Evolutionary conservation across 306 rosid genomes (phyloP).

Genomic region (Citrullus colocynthis): DNA sequence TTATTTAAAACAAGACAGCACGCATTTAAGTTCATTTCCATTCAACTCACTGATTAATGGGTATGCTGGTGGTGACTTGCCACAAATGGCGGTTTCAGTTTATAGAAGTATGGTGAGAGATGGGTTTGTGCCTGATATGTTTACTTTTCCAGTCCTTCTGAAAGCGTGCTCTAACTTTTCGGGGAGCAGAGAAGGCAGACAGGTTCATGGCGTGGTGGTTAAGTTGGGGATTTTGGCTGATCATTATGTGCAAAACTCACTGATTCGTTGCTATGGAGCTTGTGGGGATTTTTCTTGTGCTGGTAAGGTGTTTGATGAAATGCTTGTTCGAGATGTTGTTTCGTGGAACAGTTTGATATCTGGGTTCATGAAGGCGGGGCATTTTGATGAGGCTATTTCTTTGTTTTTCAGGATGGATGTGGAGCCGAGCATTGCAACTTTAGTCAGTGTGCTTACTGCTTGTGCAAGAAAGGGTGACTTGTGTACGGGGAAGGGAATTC

Average conservation of each 20-base stretch:
- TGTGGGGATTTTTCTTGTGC: slow-evolving; percentile 46
- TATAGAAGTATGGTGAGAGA: slow-evolving; percentile 35
- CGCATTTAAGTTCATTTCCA: slow-evolving; percentile 52
- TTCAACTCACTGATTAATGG: slow-evolving; percentile 41
- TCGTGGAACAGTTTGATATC: slow-evolving; percentile 74
- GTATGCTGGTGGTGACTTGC: slow-evolving; percentile 20
- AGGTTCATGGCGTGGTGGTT: slow-evolving; percentile 38
- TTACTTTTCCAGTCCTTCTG: slow-evolving; percentile 47
- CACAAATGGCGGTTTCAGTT: slow-evolving; percentile 26
- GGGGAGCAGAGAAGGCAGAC: slow-evolving; percentile 44
- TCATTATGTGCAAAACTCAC: slow-evolving; percentile 44
- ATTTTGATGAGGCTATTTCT: slow-evolving; percentile 32
- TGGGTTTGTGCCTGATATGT: slow-evolving; percentile 59
- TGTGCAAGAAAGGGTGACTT: slow-evolving; percentile 41
- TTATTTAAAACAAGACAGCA: slow-evolving; percentile 50
- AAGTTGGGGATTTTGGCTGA: slow-evolving; percentile 41
- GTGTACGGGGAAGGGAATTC: slow-evolving; percentile 54
- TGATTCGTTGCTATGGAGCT: slow-evolving; percentile 38
- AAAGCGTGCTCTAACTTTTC: slow-evolving; percentile 59
- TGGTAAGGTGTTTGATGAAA: slow-evolving; percentile 48
- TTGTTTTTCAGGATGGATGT: slow-evolving; percentile 37
- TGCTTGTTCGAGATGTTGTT: slow-evolving; percentile 69
- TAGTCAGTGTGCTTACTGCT: slow-evolving; percentile 51
- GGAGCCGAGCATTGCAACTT: slow-evolving; percentile 50
- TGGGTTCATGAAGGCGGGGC: slow-evolving; percentile 43